phyloP scores from a whole-genome alignment of 441 rosid genomes.

The Theobroma grandiflorum region DNA sequence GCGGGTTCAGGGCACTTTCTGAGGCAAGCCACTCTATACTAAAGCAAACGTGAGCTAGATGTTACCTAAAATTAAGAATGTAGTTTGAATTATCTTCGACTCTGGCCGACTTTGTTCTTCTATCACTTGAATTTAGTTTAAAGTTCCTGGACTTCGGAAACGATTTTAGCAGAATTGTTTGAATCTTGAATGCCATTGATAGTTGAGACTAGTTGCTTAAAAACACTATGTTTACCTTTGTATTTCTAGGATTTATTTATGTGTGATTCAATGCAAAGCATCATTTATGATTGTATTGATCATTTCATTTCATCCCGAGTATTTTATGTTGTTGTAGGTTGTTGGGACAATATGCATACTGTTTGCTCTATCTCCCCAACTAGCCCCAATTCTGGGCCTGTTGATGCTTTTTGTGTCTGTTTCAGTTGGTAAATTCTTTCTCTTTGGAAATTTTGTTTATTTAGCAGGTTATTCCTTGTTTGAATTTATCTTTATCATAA shows the following conservation, averaged over 20 bases:
- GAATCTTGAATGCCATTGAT: conserved; percentile 7
- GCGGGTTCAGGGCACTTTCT: conserved; percentile 95
- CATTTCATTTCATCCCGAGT: conserved; percentile 18
- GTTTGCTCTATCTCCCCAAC: conserved; percentile 81
- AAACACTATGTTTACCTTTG: conserved; percentile 18
- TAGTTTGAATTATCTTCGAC: conserved; percentile 28
- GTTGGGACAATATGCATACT: conserved; percentile 83
- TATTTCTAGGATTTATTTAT: conserved; percentile 25
- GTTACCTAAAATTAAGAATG: conserved; percentile 40
- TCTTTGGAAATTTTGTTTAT: conserved; percentile 24
- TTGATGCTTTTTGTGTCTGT: conserved; percentile 77
- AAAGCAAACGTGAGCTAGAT: conserved; percentile 69
- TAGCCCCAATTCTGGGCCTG: conserved; percentile 87
- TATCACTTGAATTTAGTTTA: conserved; percentile 24
- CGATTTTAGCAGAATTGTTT: neutral
- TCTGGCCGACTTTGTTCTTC: conserved; percentile 20
- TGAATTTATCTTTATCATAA: conserved; percentile 1
- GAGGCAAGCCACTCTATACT: conserved; percentile 92
- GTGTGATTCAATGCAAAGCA: conserved; percentile 21
- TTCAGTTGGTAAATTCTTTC: conserved; percentile 72
- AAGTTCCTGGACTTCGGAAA: conserved; percentile 2
- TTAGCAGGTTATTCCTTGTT: conserved; percentile 11
- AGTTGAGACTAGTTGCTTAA: conserved; percentile 17
- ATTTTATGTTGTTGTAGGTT: conserved; percentile 56
- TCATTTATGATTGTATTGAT: conserved; percentile 12